phyloP scores from a whole-genome alignment of 495 filamentous ascomycete species.

The Opeltia flavorubescens region DNA sequence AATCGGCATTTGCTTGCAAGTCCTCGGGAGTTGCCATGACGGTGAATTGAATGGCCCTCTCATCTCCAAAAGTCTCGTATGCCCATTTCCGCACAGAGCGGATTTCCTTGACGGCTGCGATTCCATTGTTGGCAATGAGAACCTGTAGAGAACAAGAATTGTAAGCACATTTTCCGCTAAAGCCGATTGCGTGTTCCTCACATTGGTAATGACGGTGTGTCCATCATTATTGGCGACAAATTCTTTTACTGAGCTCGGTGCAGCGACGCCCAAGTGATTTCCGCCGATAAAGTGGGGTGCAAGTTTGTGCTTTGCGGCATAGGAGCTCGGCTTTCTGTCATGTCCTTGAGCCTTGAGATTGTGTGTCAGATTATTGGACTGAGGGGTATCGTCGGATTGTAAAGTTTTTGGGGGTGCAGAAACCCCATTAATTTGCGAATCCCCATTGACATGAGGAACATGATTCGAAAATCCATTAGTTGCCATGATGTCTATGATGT shows the following conservation, averaged over 20 bases:
- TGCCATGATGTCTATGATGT: neutral
- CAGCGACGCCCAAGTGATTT: slow-evolving; percentile 66
- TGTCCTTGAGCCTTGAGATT: slow-evolving; percentile 39
- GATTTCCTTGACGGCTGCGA: slow-evolving; percentile 98
- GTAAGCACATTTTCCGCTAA: neutral
- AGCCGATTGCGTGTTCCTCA: slow-evolving; percentile 30
- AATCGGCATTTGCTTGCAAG: slow-evolving; percentile 93
- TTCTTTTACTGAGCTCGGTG: slow-evolving; percentile 75
- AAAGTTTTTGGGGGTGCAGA: neutral
- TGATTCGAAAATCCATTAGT: neutral
- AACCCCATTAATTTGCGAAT: neutral
- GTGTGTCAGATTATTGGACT: slow-evolving; percentile 19
- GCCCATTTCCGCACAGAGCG: slow-evolving; percentile 98
- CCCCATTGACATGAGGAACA: neutral
- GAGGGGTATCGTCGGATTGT: slow-evolving; percentile 8
- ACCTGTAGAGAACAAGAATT: slow-evolving; percentile 42
- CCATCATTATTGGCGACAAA: slow-evolving; percentile 82
- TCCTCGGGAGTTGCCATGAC: slow-evolving; percentile 99
- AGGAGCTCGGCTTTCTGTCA: slow-evolving; percentile 30
- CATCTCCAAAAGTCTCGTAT: slow-evolving; percentile 97
- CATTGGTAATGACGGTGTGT: slow-evolving; percentile 94
- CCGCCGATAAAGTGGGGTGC: slow-evolving; percentile 92
- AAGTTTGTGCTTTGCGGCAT: slow-evolving; percentile 64
- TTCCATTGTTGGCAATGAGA: slow-evolving; percentile 99
- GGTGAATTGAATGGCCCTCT: slow-evolving; percentile 95